Base-by-base conservation (phyloP, 768 basidiomycete genomes). In the Boletus reticuloceps region DNA sequence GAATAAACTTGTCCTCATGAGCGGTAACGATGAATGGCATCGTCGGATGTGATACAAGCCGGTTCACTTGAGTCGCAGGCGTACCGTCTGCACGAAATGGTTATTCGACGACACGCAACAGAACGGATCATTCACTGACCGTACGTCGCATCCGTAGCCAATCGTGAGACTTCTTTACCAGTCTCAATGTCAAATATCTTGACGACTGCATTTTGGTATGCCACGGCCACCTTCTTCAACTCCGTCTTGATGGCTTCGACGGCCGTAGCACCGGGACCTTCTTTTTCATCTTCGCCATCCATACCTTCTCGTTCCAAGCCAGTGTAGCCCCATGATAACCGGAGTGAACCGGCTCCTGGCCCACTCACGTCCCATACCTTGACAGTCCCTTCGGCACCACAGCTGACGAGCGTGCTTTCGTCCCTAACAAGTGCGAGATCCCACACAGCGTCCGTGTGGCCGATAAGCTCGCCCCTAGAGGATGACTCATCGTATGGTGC, bases 361-460 rank as follows among this genome's bases (percentile, higher is more conserved):
- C 82, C 83, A 62, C 83, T 82, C 47, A 92, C 87, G 62, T 94
- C 91, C 95, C 96, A 98, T 14, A 96, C 84, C 72, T 97, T 97
- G 62, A 98, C 88, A 0, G 82, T 74, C 19, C 95, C 95, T 68
- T 98, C 96, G 5, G 94, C 90, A 44, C 91, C 88, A 68, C 91
- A 93, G 60, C 89, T 91, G 53, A 96, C 90, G 40, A 98, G 79
- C 9, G 88, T 86, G 54, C 82, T 84, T 69, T 92, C 89, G 58
- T 91, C 88, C 51, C 90, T 81, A 27, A 93, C 82, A 20, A 96
- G 82, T 11, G 90, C 88, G 48, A 98, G 76, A 67, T 94, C 97
- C 97, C 97, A 99, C 25, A 98, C 89, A 6, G 93, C 93, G 68
- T 99, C 95, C 6, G 93, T 92, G 69, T 97, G 93, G 5, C 95